A percentile compares a stretch with the other conserved stretches of the same genome.
phyloP scores from a whole-genome alignment of 805 yeast species.

The Yarrowia deformans region DNA sequence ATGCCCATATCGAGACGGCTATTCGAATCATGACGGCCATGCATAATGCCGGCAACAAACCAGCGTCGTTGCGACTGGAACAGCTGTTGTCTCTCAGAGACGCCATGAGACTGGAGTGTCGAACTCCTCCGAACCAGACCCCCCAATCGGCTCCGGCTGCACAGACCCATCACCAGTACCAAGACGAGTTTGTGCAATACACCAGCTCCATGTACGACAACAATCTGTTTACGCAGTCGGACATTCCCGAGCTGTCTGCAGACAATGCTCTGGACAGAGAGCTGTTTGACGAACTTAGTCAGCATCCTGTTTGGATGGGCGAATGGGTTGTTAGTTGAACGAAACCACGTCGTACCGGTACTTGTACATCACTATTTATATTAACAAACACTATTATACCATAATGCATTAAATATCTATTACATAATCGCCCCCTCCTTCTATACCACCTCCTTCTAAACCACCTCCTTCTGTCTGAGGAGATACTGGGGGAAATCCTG shows the following conservation, averaged over 20 bases:
- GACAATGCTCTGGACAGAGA: conserved; percentile 32
- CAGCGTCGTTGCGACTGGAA: conserved; percentile 41
- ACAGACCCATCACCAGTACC: background rate
- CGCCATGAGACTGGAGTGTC: conserved; percentile 39
- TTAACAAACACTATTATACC: too few species aligned
- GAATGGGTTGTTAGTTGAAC: conserved; percentile 2
- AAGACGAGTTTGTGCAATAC: conserved; percentile 22
- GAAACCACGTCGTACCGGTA: too few species aligned
- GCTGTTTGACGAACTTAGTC: conserved; percentile 18
- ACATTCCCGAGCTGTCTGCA: conserved; percentile 25
- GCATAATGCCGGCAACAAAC: conserved; percentile 42
- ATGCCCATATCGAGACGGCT: conserved; percentile 42
- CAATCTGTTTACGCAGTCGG: conserved; percentile 6
- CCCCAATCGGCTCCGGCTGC: background rate
- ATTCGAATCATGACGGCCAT: conserved; percentile 41
- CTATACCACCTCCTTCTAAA: background rate
- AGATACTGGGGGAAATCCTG: background rate
- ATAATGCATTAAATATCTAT: background rate
- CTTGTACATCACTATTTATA: too few species aligned
- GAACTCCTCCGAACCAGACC: background rate
- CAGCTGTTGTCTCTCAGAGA: conserved; percentile 42
- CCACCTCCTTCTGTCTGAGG: background rate
- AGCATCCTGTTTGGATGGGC: conserved; percentile 37
- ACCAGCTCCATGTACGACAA: conserved; percentile 2
- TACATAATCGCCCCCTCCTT: too few species aligned